Base-by-base conservation (phyloP, 129 eudicot genomes). In the Escallonia herrerae region DNA sequence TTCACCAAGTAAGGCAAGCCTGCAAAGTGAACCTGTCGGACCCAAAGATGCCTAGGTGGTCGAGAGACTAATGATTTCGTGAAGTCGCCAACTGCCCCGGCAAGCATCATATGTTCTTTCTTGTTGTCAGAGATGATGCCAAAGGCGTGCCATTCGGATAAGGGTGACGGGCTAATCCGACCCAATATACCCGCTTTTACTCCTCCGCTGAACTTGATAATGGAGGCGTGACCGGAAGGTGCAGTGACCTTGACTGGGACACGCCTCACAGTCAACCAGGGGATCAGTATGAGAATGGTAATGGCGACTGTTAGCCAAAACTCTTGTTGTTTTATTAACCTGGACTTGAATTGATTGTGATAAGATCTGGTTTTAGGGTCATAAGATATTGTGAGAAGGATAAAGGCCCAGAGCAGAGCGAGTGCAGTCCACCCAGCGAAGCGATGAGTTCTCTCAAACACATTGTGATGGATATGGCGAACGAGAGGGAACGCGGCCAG, bases 101-200 rank as follows among this genome's bases (percentile, higher is more conserved):
- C 91, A 40, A 88, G 49, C 95, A 88, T 88, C 91, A 88, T 88
- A 81, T 88, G 95, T 52, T 84, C 89, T 3, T 75, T 68, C 62
- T 79, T 88, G 6, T 81, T 79, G 61, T 84, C 84, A 0, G 91
- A 88, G 50, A 88, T 84, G 10, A 84, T 87, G 8, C 91, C 95
- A 5, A 87, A 87, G 0, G 95, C 91, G 7, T 88, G 95, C 95
- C 91, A 88, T 64, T 88, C 95, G 3, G 91, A 88, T 49, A 84
- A 59, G 0, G 95, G 95, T 1, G 95, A 88, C 1, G 86, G 95
- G 62, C 95, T 88, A 3, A 88, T 84, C 33, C 95, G 58, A n/a
- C 95, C 95, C 42, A 88, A 54, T 8, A 87, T 74, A 44, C 95
- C 91, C 0, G 91, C 76, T 15, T 77, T 84, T 2, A 87, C 84